These are phyloP conservation scores for Ophiostoma sp. DNA, from an alignment of 2,329 filamentous ascomycete genomes.

Conservation along the genomic window DNA sequence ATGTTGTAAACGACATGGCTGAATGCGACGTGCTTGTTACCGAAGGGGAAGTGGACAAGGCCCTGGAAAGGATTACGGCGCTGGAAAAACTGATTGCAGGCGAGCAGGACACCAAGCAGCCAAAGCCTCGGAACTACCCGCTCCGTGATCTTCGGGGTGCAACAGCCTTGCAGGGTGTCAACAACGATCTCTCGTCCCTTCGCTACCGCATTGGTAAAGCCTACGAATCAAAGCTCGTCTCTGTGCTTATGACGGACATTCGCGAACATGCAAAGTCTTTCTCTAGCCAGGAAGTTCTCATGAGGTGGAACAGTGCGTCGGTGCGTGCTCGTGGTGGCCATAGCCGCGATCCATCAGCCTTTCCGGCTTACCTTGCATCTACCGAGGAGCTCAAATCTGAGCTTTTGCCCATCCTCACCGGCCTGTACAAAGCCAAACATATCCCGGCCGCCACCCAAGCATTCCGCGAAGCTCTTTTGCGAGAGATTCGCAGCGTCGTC, in stretches of 20 bases:
- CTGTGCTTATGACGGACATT: slow-evolving; percentile 71
- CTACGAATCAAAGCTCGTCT: slow-evolving; percentile 75
- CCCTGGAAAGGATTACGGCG: slow-evolving; percentile 68
- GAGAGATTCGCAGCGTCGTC: slow-evolving; percentile 82
- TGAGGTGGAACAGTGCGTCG: slow-evolving; percentile 76
- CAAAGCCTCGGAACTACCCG: slow-evolving; percentile 28
- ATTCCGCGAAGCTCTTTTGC: slow-evolving; percentile 76
- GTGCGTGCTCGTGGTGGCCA: slow-evolving; percentile 64
- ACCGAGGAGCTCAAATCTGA: slow-evolving; percentile 65
- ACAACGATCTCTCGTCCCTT: slow-evolving; percentile 68
- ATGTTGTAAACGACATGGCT: slow-evolving; percentile 68
- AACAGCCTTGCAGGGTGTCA: slow-evolving; percentile 73
- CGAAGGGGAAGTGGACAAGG: slow-evolving; percentile 73
- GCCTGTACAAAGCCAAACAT: slow-evolving; percentile 75
- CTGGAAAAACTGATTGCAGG: slow-evolving; percentile 78
- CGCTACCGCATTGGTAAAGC: slow-evolving; percentile 78
- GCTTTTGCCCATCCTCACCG: slow-evolving; percentile 65
- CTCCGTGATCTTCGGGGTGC: slow-evolving; percentile 68
- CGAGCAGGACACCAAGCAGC: slow-evolving; percentile 36
- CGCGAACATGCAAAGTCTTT: slow-evolving; percentile 72
- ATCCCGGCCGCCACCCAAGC: slow-evolving; percentile 74
- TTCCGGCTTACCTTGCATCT: slow-evolving; percentile 73
- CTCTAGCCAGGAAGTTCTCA: slow-evolving; percentile 65
- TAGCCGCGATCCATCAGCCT: slow-evolving; percentile 59
- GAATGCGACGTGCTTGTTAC: slow-evolving; percentile 78